These are phyloP conservation scores for Trifolium dubium DNA, from an alignment of 306 rosid genomes.

Conservation along the genomic window DNA sequence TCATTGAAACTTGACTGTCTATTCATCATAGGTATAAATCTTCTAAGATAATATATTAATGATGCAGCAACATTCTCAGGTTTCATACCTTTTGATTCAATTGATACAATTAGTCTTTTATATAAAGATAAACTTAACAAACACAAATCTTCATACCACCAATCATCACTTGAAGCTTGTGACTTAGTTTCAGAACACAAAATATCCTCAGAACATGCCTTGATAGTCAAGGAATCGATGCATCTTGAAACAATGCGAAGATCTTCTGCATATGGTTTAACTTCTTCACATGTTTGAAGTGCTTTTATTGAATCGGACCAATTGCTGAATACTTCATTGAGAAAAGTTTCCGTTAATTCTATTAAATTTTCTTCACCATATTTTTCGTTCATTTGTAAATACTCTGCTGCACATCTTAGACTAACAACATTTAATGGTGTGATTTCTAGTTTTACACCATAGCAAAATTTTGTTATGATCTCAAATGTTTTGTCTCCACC, in stretches of 20 bases:
- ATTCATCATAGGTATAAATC: constrained; percentile 69
- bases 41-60: constrained; percentile 60
- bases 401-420: constrained; percentile 85
- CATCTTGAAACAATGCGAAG: constrained; percentile 77
- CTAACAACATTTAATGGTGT: constrained; percentile 66
- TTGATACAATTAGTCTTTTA: constrained; percentile 60
- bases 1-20: constrained; percentile 66
- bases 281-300: constrained; percentile 74
- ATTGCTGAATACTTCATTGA: constrained; percentile 62
- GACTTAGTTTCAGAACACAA: constrained; percentile 52
- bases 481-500: constrained; percentile 82
- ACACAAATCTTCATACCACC: constrained; percentile 89
- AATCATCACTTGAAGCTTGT: constrained; percentile 48
- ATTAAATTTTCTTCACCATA: constrained; percentile 73
- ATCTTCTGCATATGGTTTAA: constrained; percentile 65
- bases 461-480: constrained; percentile 72
- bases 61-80: constrained; percentile 65
- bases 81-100: constrained; percentile 75
- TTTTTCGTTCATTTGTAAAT: constrained; percentile 75
- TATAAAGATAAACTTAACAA: constrained; percentile 62
- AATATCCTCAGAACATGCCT: constrained; percentile 75
- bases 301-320: constrained; percentile 76
- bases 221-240: constrained; percentile 79
- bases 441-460: constrained; percentile 68
- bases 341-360: constrained; percentile 58